Evolutionary conservation across 352 stramenopile genomes (phyloP), one percentile per base, ranked within the genome.

Genomic region (Phytophthora multivora): DNA sequence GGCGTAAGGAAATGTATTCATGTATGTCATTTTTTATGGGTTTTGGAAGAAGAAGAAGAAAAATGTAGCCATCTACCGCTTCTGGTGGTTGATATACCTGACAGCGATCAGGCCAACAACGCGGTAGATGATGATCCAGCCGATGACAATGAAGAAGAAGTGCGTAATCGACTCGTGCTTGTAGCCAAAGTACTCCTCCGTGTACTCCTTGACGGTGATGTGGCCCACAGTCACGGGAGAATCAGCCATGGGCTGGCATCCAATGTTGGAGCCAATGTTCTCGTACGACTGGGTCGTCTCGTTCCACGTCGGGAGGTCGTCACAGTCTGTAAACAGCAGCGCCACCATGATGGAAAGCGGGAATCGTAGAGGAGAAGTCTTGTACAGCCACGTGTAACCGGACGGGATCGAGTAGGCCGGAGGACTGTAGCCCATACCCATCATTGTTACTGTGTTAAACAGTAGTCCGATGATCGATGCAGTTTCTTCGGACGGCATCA

Each of bases 371-470:
- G 52, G 52, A 18, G 60, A 69, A 16, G 59, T 59, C 15, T 26
- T 49, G 51, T 59, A 59, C 51, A 59, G 39, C 51, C 51, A 59
- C 18, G 51, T 51, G 51, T 59, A 59, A 11, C 39, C 40, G 9
- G 51, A 59, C 28, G 51, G 51, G 21, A 59, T 59, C 11, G 43
- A 30, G 12, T 42, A 57, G 5, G 69, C 60, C 5, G 75, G 69
- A 23, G 75, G 72, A 15, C 62, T 70, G 53, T 80, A 87, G 2
- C 83, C 80, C 25, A 63, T 63, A 45, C 88, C 88, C 21, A 88
- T 61, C 31, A 84, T 63, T 23, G 79, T 75, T 36, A 90, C 45
- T 6, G 73, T 71, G 45, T 79, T 74, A 21, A 87, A 23, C 15
- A 85, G 45, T 30, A 73, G 51, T 25, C 69, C 73, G 9, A 70